Conservation (phyloP, 108 stramenopile species). For the Cyclotella kingstonii region DNA sequence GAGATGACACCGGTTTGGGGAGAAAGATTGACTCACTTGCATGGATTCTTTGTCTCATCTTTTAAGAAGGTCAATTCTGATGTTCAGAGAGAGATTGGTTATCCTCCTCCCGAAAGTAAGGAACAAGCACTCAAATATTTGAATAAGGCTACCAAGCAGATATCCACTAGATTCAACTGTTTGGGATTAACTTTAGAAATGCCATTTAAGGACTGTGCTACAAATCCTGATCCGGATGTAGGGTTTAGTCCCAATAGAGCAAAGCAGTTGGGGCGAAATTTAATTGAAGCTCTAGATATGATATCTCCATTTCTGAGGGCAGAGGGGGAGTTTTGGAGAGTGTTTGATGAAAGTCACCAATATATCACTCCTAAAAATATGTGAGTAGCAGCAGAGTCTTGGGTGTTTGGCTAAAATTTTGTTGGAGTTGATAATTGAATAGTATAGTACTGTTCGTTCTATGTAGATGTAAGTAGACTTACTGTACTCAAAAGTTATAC, state of each 20-base stretch:
- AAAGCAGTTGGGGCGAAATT: constrained; percentile 56
- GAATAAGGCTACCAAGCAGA: constrained; percentile 82
- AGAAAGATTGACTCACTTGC: constrained; percentile 56
- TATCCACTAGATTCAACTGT: constrained; percentile 75
- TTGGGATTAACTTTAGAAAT: constrained; percentile 79
- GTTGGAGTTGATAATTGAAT: too few relatives aligned
- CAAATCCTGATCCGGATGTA: too few relatives aligned
- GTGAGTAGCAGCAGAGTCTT: too few relatives aligned
- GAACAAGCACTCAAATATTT: constrained; percentile 51
- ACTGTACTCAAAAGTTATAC: too few relatives aligned
- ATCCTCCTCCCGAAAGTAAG: constrained; percentile 56
- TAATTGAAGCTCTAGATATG: constrained; percentile 63
- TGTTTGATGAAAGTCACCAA: too few relatives aligned
- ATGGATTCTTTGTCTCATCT: constrained; percentile 76
- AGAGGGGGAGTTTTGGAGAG: constrained; percentile 59
- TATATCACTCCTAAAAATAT: too few relatives aligned
- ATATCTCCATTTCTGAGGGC: constrained; percentile 71
- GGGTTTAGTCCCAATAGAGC: constrained; percentile 72
- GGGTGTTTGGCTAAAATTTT: too few relatives aligned
- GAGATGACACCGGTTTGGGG: constrained; percentile 70
- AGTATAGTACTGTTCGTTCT: too few relatives aligned
- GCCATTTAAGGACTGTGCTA: constrained; percentile 89
- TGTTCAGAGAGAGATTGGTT: constrained; percentile 69
- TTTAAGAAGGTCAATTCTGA: constrained; percentile 68
- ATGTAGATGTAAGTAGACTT: too few relatives aligned